These are phyloP conservation scores for Penicillium sp. DNA, from an alignment of 2,329 filamentous ascomycete genomes.

Conservation along the genomic window DNA sequence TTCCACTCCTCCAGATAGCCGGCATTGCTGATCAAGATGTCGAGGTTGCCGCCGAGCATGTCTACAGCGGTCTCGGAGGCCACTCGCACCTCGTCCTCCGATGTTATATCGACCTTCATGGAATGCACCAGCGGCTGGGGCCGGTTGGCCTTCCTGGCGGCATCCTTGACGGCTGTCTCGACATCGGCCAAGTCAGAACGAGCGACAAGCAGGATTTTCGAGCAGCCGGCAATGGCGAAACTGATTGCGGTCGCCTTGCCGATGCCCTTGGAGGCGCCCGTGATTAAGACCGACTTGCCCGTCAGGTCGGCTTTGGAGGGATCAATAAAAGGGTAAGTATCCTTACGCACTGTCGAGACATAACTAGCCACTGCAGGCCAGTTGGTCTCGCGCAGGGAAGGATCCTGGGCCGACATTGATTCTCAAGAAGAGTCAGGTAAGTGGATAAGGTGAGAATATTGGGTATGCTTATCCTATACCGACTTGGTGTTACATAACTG, in stretches of 20 bases:
- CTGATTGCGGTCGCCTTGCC: conserved; percentile 50
- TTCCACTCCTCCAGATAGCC: conserved; percentile 26
- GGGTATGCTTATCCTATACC: not conserved
- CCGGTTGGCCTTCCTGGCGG: conserved; percentile 33
- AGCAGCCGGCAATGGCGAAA: conserved; percentile 52
- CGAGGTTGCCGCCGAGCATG: conserved; percentile 21
- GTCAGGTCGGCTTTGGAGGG: conserved; percentile 35
- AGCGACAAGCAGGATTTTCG: conserved; percentile 50
- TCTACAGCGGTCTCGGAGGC: conserved; percentile 20
- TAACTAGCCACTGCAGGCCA: not conserved
- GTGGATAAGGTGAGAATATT: not conserved
- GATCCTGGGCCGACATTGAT: not conserved
- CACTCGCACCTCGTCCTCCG: conserved; percentile 27
- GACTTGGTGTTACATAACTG: not conserved
- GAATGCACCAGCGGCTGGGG: conserved; percentile 40
- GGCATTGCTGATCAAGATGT: conserved; percentile 47
- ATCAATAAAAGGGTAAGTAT: conserved; percentile 53
- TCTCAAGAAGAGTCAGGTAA: not conserved
- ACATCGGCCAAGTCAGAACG: conserved; percentile 43
- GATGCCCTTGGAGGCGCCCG: conserved; percentile 51
- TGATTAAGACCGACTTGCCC: conserved; percentile 47
- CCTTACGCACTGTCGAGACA: conserved; percentile 14
- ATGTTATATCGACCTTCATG: conserved; percentile 41
- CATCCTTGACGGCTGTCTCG: conserved; percentile 26
- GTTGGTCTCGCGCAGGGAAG: not conserved